phyloP scores from a whole-genome alignment of 179 eudicot genomes.

The Silene vulgaris region DNA sequence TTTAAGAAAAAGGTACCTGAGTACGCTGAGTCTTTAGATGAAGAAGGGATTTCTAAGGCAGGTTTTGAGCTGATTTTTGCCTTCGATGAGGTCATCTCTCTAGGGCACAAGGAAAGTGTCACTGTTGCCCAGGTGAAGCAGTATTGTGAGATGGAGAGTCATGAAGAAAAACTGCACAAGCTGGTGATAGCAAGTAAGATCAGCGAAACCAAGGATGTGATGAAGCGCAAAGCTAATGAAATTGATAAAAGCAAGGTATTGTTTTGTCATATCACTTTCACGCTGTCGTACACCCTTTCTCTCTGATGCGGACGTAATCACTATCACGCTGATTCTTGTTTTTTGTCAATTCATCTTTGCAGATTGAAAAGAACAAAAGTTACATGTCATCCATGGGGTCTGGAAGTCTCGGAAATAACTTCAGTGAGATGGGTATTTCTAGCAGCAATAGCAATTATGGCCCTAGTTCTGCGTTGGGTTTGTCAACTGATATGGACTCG shows the following conservation, averaged over 20 bases:
- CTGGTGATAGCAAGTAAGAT: conserved; percentile 87
- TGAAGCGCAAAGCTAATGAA: conserved; percentile 95
- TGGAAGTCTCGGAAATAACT: conserved; percentile 64
- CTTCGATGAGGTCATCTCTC: conserved; percentile 85
- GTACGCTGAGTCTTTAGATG: conserved; percentile 72
- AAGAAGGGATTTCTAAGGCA: conserved; percentile 77
- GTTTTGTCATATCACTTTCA: conserved; percentile 10
- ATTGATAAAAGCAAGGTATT: conserved; percentile 91
- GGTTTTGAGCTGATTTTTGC: conserved; percentile 90
- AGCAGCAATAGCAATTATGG: conserved; percentile 59
- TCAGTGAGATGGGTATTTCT: conserved; percentile 36
- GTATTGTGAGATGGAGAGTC: conserved; percentile 99
- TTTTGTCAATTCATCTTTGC: conserved; percentile 20
- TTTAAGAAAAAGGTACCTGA: conserved; percentile 68
- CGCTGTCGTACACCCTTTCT: background rate
- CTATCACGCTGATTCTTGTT: background rate
- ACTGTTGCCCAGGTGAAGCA: conserved; percentile 94
- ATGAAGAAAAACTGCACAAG: conserved; percentile 93
- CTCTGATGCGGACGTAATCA: background rate
- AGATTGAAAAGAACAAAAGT: conserved; percentile 87
- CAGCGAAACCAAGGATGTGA: conserved; percentile 87
- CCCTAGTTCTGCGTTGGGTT: conserved; percentile 69
- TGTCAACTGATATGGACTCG: conserved; percentile 53
- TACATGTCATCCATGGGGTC: conserved; percentile 86
- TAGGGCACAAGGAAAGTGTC: conserved; percentile 49